Base-by-base conservation (phyloP, 306 rosid genomes). In the Prunus mume region DNA sequence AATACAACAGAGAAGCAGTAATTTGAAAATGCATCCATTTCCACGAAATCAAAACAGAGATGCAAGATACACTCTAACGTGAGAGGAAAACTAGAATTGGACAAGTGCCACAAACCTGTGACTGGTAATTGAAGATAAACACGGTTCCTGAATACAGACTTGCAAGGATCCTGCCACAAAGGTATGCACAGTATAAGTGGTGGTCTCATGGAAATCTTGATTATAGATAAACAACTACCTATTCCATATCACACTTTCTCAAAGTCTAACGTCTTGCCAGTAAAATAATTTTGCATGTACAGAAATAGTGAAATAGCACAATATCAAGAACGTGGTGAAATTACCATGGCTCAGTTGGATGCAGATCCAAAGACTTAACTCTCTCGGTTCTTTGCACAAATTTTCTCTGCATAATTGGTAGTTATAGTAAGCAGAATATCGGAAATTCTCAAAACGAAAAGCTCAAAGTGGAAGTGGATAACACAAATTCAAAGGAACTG, bases 111-210 rank as follows among this genome's bases (percentile, higher is more conserved):
- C 81, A 63, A 45, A 91, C 99, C 93, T 92, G 99, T 69, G 97
- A 87, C 80, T 95, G 99, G 87, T 95, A 89, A 88, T 92, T 95
- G 96, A 93, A 89, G 77, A 95, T 89, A 73, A 93, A 92, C 60
- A 95, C 96, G 30, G 99, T 88, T 84, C 99, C 99, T 1, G 97
- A 88, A 83, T 95, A 95, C 83, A 95, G 88, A 89, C 97, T 92
- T 20, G 97, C 97, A 54, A 95, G 89, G 85, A 95, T 91, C 99
- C 99, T 95, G 85, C 82, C 25, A 86, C 65, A 49, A 64, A 55
- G 38, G 61, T 18, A 65, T 19, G 55, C 14, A 63, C 49, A 38
- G 30, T 17, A 22, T 51, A 18, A 68, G 67, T 12, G 6, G 28
- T 3, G 13, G 28, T n/a, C 11, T 22, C 50, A 28, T 3, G 2